Base-by-base conservation (phyloP, 1,284 basidiomycete genomes). In the Ustilago hordei region DNA sequence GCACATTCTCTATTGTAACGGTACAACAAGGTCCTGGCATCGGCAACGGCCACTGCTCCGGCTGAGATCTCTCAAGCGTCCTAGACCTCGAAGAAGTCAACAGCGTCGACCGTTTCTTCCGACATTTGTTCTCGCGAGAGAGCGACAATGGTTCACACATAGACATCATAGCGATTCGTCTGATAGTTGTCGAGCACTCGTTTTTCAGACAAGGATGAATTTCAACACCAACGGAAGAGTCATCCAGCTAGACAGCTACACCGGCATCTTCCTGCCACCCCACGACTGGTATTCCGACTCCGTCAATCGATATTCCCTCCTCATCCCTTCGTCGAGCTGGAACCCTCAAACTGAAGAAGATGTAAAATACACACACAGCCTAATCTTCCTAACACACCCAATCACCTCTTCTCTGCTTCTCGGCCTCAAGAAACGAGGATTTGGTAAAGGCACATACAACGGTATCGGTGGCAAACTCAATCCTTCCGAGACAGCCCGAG, bases 391-490 rank as follows among this genome's bases (percentile, higher is more conserved):
- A 3, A 36, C 45, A 2, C 23, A 34, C 54, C 32, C 4, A 15
- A 7, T 34, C 19, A 5, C 9, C 9, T 2, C 41, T 5, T 36
- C 32, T 36, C 12, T 67, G 0, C 52, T 69, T 2, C 56, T 75
- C 8, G 72, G 62, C 0, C 28, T 3, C 11, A 75, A 75, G 7
- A 35, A 23, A 9, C 61, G 68, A 1, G 69, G 65, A 1, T 76
- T 76, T 15, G 74, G 55, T 9, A n/a, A 31, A 3, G 50, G 54
- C 15, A 50, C 50, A 4, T 48, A 36, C 55, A 71, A 71, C 19
- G 74, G 69, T 0, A 39, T 76, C 17, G 74, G 74, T 1, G 74
- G 74, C 4, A 76, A 76, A 23, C 1, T 69, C 8, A 2, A 34
- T 0, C 23, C 55, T 12, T 3, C 9, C 12, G 72, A 69, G 47